Evolutionary conservation across 306 rosid genomes (phyloP).

Genomic region (Casuarina equisetifolia): DNA sequence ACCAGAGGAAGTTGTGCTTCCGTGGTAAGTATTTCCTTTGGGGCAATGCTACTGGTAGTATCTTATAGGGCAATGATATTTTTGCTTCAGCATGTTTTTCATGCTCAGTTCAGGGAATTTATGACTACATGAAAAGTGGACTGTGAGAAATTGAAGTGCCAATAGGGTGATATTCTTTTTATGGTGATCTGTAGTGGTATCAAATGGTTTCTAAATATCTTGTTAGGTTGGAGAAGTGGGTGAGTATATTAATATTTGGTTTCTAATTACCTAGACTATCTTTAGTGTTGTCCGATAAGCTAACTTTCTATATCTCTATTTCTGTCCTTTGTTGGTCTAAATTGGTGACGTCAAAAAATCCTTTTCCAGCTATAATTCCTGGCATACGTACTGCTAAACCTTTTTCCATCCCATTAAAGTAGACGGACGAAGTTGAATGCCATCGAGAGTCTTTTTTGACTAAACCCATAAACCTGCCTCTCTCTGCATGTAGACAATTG

Average conservation of each 20-base stretch:
- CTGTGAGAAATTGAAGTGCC: not conserved
- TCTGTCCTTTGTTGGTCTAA: not conserved
- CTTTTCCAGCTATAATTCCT: not conserved
- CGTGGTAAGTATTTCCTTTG: not conserved
- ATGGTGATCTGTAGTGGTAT: not conserved
- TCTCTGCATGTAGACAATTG: not conserved
- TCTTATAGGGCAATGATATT: not conserved
- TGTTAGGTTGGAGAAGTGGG: not conserved
- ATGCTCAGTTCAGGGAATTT: not conserved
- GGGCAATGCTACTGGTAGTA: not conserved
- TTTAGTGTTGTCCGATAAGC: not conserved
- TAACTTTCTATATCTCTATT: not conserved
- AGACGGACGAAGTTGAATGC: not conserved
- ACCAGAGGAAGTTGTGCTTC: not conserved
- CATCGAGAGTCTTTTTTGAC: not conserved
- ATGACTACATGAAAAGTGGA: not conserved
- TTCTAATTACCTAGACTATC: not conserved
- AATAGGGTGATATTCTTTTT: not conserved
- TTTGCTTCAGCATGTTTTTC: not conserved
- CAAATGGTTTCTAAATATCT: not conserved
- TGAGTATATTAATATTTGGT: not conserved
- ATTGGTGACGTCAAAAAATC: not conserved
- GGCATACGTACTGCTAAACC: not conserved
- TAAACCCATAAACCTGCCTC: not conserved
- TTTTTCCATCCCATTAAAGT: not conserved